Conservation (phyloP, 768 basidiomycete species). For the Lanmaoa pseudosensibilis region DNA sequence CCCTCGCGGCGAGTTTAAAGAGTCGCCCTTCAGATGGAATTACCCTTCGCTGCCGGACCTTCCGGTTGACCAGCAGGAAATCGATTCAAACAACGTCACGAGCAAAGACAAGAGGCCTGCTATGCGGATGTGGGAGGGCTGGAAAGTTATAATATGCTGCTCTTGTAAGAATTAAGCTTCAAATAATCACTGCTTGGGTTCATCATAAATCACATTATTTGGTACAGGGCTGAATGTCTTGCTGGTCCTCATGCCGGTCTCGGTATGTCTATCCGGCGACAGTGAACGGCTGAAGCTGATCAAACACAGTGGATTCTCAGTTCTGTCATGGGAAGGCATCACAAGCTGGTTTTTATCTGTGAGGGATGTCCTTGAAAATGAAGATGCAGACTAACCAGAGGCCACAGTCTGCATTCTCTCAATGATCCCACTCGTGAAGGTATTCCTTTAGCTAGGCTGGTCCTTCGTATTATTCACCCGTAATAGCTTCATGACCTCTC, state of each 20-base stretch:
- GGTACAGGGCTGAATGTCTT: conserved; percentile 67
- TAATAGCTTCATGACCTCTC: conserved; percentile 72
- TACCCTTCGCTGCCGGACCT: conserved; percentile 23
- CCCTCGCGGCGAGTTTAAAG: conserved; percentile 22
- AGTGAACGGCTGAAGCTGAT: background rate
- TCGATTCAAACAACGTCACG: background rate
- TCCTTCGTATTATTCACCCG: conserved; percentile 5
- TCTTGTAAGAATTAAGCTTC: conserved; percentile 47
- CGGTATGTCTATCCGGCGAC: conserved; percentile 44
- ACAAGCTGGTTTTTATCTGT: conserved; percentile 65
- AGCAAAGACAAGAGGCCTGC: conserved; percentile 3
- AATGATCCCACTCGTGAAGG: conserved; percentile 79
- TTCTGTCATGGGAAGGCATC: conserved; percentile 45
- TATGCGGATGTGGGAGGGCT: conserved; percentile 44
- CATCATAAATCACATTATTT: background rate
- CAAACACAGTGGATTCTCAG: conserved; percentile 54
- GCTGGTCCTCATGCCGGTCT: conserved; percentile 61
- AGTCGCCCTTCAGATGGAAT: conserved; percentile 35
- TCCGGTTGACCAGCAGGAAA: conserved; percentile 13
- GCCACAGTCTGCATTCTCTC: conserved; percentile 60
- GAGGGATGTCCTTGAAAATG: conserved; percentile 23
- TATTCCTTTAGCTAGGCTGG: conserved; percentile 23
- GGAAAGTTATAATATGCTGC: conserved; percentile 52
- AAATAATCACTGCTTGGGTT: background rate
- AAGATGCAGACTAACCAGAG: background rate